Evolutionary conservation across 345 rosid species (phyloP), one percentile per base, ranked within the genome.

Genomic region (Triadica sebifera): DNA sequence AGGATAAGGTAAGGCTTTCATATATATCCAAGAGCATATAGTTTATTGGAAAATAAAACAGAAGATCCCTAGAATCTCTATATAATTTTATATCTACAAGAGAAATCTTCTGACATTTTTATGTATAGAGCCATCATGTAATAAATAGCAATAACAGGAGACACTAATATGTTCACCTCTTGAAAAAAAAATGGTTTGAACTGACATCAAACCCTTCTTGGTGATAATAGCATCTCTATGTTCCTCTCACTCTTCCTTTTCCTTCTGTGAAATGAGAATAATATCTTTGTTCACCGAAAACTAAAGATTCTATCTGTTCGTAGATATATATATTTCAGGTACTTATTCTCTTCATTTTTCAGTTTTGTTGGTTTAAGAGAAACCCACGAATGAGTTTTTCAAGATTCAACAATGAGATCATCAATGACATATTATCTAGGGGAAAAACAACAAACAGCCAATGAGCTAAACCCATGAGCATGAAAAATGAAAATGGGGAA

Each of bases 311-410:
- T 45, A 37, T 43, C 2, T 57, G 34, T 29, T 39, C 6, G 22
- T 10, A 58, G 15, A 57, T 20, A 1, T 57, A n/a, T n/a, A 45
- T 52, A 71, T 62, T 37, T 11, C 46, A 43, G 9, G 7, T n/a
- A n/a, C n/a, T n/a, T 29, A 59, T 72, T 72, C 60, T 38, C 52
- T 74, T n/a, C 67, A 47, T 60, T 47, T 60, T 8, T 37, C 50
- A 62, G 47, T 63, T 73, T 49, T 62, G 68, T 50, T 37, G 34
- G 75, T 9, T 57, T 56, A 5, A 70, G n/a, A n/a, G n/a, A n/a
- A n/a, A n/a, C n/a, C n/a, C n/a, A n/a, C n/a, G n/a, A 24, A 62
- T 46, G n/a, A n/a, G n/a, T 57, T 20, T 10, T 66, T 38, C 77
- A 8, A 65, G 55, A 59, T 15, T 24, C 51, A 65, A 5, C 29